These are phyloP conservation scores for Clitoria ternatea DNA, from an alignment of 306 rosid species.

Conservation along the genomic window DNA sequence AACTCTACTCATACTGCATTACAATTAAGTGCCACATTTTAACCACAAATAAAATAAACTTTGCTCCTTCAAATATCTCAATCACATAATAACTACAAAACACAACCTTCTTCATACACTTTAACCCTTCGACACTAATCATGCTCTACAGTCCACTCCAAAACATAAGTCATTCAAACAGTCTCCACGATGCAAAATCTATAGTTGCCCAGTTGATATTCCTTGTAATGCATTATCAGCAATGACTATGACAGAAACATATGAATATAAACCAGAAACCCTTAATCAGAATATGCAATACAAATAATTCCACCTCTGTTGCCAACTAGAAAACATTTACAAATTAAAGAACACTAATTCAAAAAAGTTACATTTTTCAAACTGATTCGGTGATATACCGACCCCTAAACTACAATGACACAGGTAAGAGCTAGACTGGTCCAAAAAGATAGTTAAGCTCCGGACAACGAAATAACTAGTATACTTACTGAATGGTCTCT, in stretches of 20 bases:
- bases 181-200: not conserved
- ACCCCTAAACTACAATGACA: not conserved
- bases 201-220: not conserved
- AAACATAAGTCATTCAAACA: not conserved
- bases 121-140: not conserved
- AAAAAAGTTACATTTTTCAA: not conserved
- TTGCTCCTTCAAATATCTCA: too few relatives aligned
- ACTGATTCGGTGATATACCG: not conserved
- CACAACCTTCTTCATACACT: not conserved
- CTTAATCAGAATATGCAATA: not conserved
- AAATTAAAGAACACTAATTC: not conserved
- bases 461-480: too few relatives aligned
- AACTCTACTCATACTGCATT: too few relatives aligned
- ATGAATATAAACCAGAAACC: not conserved
- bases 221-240: not conserved
- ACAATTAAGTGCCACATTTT: too few relatives aligned
- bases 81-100: not conserved
- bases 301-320: not conserved
- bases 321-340: not conserved
- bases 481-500: too few relatives aligned
- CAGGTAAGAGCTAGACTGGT: not conserved
- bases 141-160: not conserved
- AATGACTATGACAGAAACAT: not conserved
- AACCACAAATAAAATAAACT: too few relatives aligned
- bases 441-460: too few relatives aligned